Evolutionary conservation across 148 eudicot genomes (phyloP).

Genomic region (Cornus controversa): DNA sequence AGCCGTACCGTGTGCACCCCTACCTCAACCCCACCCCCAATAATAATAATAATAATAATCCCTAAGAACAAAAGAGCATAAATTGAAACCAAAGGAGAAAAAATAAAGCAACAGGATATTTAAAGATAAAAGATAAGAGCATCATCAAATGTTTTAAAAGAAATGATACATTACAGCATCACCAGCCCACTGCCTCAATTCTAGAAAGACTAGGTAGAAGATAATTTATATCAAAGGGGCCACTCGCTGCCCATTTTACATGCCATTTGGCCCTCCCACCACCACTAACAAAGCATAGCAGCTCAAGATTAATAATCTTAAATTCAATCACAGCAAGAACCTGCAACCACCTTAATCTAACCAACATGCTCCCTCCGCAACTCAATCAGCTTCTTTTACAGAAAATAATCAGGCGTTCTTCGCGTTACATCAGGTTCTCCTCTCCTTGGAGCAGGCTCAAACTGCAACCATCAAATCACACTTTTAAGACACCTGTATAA

Average conservation of each 20-base stretch:
- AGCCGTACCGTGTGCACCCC: too few species aligned
- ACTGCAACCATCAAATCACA: conserved; percentile 37
- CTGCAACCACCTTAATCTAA: neutral
- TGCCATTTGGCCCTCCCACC: neutral
- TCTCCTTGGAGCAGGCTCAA: conserved; percentile 80
- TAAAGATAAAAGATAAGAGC: neutral
- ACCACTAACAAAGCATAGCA: neutral
- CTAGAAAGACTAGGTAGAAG: conserved; percentile 21
- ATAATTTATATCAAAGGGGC: conserved; percentile 6
- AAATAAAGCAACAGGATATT: neutral
- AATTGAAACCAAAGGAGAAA: too few species aligned
- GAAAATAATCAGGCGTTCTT: conserved; percentile 74
- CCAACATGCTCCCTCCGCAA: conserved; percentile 22
- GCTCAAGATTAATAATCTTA: conserved; percentile 1
- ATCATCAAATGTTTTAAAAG: neutral
- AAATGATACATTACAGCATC: conserved; percentile 24
- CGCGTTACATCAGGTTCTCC: conserved; percentile 79
- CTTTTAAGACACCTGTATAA: neutral
- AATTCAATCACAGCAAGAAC: conserved; percentile 9
- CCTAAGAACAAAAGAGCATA: neutral
- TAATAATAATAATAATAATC: too few species aligned
- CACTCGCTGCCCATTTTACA: conserved; percentile 15
- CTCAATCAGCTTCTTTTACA: conserved; percentile 30
- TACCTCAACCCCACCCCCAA: neutral
- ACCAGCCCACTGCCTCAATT: conserved; percentile 6